phyloP scores from a whole-genome alignment of 805 yeast genomes.

The Starmerella apicola region DNA sequence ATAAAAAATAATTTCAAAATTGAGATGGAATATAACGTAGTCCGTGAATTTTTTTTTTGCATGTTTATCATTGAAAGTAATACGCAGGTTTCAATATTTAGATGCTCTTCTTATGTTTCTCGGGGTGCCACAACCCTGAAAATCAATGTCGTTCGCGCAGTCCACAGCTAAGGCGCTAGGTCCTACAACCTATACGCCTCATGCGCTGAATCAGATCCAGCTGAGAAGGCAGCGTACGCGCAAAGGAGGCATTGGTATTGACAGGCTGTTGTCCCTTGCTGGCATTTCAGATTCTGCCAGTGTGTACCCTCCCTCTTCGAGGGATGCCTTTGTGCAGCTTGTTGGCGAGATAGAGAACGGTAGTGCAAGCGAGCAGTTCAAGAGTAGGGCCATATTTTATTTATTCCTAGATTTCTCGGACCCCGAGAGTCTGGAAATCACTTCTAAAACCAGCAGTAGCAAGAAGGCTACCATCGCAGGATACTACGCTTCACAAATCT shows the following conservation, averaged over 20 bases:
- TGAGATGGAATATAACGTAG: no score
- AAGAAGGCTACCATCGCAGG: constrained; percentile 7
- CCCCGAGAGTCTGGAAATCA: no score
- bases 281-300: constrained; percentile 2
- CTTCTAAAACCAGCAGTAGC: neutral
- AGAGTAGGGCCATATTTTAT: constrained; percentile 10
- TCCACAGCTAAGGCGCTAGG: constrained; percentile 13
- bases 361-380: neutral
- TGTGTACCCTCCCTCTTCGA: constrained; percentile 11
- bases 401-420: constrained; percentile 11
- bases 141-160: constrained; percentile 19
- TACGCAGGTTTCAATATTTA: neutral
- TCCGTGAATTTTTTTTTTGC: no score
- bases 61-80: no score
- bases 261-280: constrained; percentile 10
- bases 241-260: constrained; percentile 8
- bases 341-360: constrained; percentile 6
- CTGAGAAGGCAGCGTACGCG: constrained; percentile 1
- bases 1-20: no score
- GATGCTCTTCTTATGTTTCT: no score
- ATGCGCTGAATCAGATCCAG: constrained; percentile 1
- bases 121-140: no score
- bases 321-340: constrained; percentile 7
- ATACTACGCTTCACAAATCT: constrained; percentile 14
- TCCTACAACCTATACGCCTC: constrained; percentile 5